phyloP scores from a whole-genome alignment of 306 rosid species.

The Cercis canadensis region DNA sequence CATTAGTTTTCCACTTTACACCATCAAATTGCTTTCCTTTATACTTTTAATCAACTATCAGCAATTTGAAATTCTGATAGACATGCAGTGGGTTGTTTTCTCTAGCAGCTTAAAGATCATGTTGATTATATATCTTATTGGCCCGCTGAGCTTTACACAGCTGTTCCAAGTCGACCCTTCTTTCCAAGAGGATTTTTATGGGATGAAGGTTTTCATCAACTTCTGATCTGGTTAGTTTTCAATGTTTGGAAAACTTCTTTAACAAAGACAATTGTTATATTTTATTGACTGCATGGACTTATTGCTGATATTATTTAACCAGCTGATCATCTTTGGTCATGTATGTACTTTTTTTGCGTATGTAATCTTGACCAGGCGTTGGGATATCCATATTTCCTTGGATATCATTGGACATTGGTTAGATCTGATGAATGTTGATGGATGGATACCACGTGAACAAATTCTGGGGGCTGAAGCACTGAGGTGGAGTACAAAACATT shows the following conservation, averaged over 20 bases:
- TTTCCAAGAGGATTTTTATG: slow-evolving; percentile 99
- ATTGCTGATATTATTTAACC: background rate
- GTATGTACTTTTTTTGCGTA: slow-evolving; percentile 19
- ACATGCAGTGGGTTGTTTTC: slow-evolving; percentile 42
- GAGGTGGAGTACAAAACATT: slow-evolving; percentile 62
- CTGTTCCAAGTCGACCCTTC: slow-evolving; percentile 93
- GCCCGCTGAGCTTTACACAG: slow-evolving; percentile 97
- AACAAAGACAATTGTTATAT: slow-evolving; percentile 5
- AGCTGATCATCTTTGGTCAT: slow-evolving; percentile 21
- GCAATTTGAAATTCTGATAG: slow-evolving; percentile 39
- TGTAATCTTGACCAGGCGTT: slow-evolving; percentile 72
- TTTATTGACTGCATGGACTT: slow-evolving; percentile 21
- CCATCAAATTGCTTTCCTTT: slow-evolving; percentile 11
- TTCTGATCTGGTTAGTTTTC: slow-evolving; percentile 75
- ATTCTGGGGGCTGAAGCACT: slow-evolving; percentile 93
- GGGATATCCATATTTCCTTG: slow-evolving; percentile 87
- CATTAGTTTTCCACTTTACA: slow-evolving; percentile 16
- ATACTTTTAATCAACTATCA: slow-evolving; percentile 30
- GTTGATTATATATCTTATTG: slow-evolving; percentile 69
- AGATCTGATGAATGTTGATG: slow-evolving; percentile 92
- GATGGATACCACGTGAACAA: slow-evolving; percentile 99
- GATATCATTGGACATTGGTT: slow-evolving; percentile 96
- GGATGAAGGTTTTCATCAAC: slow-evolving; percentile 99
- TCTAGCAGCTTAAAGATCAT: slow-evolving; percentile 63
- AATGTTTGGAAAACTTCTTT: too few species aligned